Evolutionary conservation across 208 protist species (phyloP).

Genomic region (Trichomonas vaginalis): DNA sequence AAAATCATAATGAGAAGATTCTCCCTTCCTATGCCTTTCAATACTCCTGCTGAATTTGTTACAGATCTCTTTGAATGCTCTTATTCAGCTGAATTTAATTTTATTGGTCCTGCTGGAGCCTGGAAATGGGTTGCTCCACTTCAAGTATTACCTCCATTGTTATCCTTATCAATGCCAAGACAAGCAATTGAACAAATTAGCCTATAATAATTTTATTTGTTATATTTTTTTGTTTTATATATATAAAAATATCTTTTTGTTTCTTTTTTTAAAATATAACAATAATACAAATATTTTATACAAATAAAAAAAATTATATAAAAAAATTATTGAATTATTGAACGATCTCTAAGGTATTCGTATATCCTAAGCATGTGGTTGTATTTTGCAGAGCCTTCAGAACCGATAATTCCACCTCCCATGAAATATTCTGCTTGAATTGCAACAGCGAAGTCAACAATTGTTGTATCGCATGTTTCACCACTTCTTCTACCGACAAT

Average conservation of each 20-base stretch:
- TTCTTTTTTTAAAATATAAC: not conserved
- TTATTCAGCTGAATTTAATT: not conserved
- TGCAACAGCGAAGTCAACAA: not conserved
- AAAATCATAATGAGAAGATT: not conserved
- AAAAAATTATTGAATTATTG: not conserved
- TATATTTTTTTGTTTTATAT: too few species aligned
- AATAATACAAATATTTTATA: not conserved
- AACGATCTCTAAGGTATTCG: not conserved
- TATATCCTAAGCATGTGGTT: conserved; percentile 8
- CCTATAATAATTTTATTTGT: too few species aligned
- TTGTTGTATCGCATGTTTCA: not conserved
- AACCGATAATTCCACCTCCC: not conserved
- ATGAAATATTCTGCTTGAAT: conserved; percentile 8
- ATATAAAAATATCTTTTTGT: not conserved
- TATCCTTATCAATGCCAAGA: not conserved
- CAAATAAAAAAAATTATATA: not conserved
- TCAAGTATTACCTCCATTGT: not conserved
- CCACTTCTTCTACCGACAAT: not conserved
- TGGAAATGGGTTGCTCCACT: not conserved
- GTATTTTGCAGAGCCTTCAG: not conserved
- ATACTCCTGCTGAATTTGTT: not conserved
- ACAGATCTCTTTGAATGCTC: not conserved
- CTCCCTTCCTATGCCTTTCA: not conserved
- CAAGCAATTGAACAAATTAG: not conserved
- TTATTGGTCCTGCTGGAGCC: not conserved